Percentiles rank a stretch among this genome's conserved stretches.
Conservation (phyloP, 2,329 filamentous ascomycete genomes). For the Aspergillus novofumigatus region DNA sequence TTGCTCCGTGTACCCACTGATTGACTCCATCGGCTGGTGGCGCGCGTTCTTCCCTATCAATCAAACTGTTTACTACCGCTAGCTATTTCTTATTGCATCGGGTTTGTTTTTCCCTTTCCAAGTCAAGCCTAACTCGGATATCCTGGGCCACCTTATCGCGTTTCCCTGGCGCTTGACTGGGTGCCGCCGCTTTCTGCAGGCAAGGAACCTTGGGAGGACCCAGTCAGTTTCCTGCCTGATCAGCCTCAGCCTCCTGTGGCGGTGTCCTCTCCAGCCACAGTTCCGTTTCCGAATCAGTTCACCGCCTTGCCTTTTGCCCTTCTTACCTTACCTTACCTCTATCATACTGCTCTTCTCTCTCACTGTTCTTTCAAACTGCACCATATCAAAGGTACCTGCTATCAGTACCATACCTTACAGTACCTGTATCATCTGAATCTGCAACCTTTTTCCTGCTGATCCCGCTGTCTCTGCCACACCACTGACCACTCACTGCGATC, state of each 20-base stretch:
- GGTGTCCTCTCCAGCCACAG: slow-evolving; percentile 11
- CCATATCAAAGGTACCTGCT: too few species aligned
- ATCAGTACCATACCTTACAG: too few species aligned
- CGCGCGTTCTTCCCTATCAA: background rate
- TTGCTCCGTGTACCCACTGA: slow-evolving; percentile 15
- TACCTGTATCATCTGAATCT: too few species aligned
- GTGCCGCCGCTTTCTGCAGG: slow-evolving; percentile 16
- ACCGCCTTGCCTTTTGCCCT: background rate
- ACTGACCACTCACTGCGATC: background rate
- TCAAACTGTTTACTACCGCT: background rate
- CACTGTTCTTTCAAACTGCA: too few species aligned
- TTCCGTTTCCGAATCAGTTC: background rate
- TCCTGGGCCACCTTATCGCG: background rate
- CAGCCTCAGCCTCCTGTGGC: slow-evolving; percentile 15
- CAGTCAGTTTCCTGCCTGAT: too few species aligned
- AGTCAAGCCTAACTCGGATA: background rate
- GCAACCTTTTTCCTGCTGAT: slow-evolving; percentile 22
- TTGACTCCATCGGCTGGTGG: slow-evolving; percentile 15
- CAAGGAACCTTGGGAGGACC: slow-evolving; percentile 13
- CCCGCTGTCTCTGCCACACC: slow-evolving; percentile 13
- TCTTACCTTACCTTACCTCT: background rate
- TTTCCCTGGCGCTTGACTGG: slow-evolving; percentile 1
- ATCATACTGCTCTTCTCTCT: too few species aligned
- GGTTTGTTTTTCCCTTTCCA: background rate
- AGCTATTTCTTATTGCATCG: slow-evolving; percentile 1